Conservation (phyloP, 2,329 filamentous ascomycete genomes). For the Fusarium albosuccineum region DNA sequence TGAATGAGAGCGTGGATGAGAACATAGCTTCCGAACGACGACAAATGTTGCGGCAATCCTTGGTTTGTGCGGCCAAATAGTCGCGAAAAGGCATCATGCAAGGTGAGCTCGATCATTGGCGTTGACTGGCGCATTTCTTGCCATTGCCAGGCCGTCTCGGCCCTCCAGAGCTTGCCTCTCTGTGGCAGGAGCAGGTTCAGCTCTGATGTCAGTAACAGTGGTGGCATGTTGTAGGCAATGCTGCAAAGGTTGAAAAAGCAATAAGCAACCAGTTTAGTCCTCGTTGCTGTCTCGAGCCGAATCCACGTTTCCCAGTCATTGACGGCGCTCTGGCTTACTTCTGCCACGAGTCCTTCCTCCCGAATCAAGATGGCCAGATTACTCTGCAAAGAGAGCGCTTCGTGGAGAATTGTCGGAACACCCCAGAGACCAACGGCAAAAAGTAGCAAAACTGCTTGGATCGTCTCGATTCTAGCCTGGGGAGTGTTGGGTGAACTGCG, state of each 20-base stretch:
- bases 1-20: slow-evolving; percentile 79
- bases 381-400: slow-evolving; percentile 71
- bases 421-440: slow-evolving; percentile 73
- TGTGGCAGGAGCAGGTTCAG: slow-evolving; percentile 68
- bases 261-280: slow-evolving; percentile 72
- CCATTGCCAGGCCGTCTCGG: slow-evolving; percentile 71
- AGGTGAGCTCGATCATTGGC: slow-evolving; percentile 63
- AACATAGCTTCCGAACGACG: slow-evolving; percentile 76
- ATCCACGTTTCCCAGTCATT: slow-evolving; percentile 72
- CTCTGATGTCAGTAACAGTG: slow-evolving; percentile 69
- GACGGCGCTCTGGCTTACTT: slow-evolving; percentile 60
- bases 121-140: slow-evolving; percentile 67
- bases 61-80: slow-evolving; percentile 66
- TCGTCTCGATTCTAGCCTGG: slow-evolving; percentile 72
- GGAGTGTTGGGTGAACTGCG: slow-evolving; percentile 69
- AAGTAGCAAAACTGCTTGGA: slow-evolving; percentile 72
- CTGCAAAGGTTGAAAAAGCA: slow-evolving; percentile 74
- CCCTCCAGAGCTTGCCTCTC: slow-evolving; percentile 68
- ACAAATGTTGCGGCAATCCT: slow-evolving; percentile 63
- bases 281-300: slow-evolving; percentile 66
- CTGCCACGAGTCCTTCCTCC: slow-evolving; percentile 67
- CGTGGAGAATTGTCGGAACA: slow-evolving; percentile 70
- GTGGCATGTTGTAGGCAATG: slow-evolving; percentile 72
- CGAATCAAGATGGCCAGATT: slow-evolving; percentile 69
- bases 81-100: slow-evolving; percentile 69